Base-by-base conservation (phyloP, 352 stramenopile genomes). In the Thraustochytrium striatum region DNA sequence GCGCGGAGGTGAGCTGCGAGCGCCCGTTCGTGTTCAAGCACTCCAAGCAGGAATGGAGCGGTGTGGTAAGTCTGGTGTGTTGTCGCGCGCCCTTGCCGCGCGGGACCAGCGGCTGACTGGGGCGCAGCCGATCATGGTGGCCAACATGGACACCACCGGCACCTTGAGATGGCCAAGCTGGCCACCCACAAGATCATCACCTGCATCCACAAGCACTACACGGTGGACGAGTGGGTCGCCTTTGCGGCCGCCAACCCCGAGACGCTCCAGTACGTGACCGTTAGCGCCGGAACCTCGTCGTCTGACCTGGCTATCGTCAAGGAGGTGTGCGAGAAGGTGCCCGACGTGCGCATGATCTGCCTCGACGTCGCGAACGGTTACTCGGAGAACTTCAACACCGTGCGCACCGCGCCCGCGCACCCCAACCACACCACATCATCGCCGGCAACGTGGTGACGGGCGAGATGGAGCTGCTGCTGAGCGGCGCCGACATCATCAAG, bases 111-210 rank as follows among this genome's bases (percentile, higher is more conserved):
- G n/a, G n/a, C n/a, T n/a, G n/a, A n/a, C n/a, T n/a, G n/a, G n/a
- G n/a, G n/a, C n/a, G n/a, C n/a, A n/a, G n/a, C 91, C 91, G 8
- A 87, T 96, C 78, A 92, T 95, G 61, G 90, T 90, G 7, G 89
- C 91, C 41, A 96, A 96, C 82, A 96, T 96, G 91, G 91, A 96
- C 83, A 94, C 90, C 2, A 90, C 93, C 33, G 91, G 91, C 35
- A 96, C 91, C 32, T 95, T 72, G 90, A 93, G 73, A 92, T 95
- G 85, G 91, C 91, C 16, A 81, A 86, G 0, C 85, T 95, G 39
- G 84, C 87, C 43, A 86, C 91, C 83, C 86, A 93, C 75, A 30
- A 91, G 79, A 90, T 92, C 83, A 90, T 95, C 82, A 94, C 89
- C 80, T 93, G 90, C 72, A 79, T 96, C 19, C 90, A 95, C 88